Evolutionary conservation across 331 rosid genomes (phyloP), one percentile per base, ranked within the genome.

Genomic region (Erythrophleum ivorense): DNA sequence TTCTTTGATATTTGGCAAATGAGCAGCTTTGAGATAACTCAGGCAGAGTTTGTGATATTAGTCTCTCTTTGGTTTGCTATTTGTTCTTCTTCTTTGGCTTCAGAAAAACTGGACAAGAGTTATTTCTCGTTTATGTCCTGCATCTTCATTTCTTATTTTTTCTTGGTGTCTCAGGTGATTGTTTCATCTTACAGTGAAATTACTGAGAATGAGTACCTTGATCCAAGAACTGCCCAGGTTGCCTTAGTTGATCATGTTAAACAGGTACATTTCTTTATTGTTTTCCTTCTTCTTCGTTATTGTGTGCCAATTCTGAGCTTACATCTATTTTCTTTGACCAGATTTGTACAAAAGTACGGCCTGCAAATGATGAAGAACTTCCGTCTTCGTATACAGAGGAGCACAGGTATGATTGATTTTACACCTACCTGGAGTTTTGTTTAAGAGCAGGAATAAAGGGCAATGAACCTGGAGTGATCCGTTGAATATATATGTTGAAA

Each of bases 221-320:
- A 94, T 82, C 98, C 97, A 34, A 90, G 97, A 58, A 87, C 94
- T 78, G 89, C 98, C 31, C 98, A 94, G 87, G 98, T 94, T 78
- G 97, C 97, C 72, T 82, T 75, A 21, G 81, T 94, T 46, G 90
- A 94, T 81, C 95, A 94, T 79, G 85, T 88, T 82, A 89, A 92
- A 73, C 98, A 94, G 86, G 98, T 89, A 84, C n/a, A 83, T 81
- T 81, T 57, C 18, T 57, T 13, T 52, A 38, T 50, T 78, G 31
- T 36, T 65, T 66, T 55, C 9, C 7, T n/a, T 57, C 53, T n/a
- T n/a, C 77, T 58, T 36, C 49, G 34, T 29, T 36, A 71, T 66
- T 76, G 83, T 55, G 29, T 80, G 87, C 70, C 77, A 50, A 89
- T 89, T 88, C 86, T 72, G n/a, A n/a, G n/a, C n/a, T n/a, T n/a